phyloP scores from a whole-genome alignment of 345 rosid genomes.

The Lagerstroemia speciosa region DNA sequence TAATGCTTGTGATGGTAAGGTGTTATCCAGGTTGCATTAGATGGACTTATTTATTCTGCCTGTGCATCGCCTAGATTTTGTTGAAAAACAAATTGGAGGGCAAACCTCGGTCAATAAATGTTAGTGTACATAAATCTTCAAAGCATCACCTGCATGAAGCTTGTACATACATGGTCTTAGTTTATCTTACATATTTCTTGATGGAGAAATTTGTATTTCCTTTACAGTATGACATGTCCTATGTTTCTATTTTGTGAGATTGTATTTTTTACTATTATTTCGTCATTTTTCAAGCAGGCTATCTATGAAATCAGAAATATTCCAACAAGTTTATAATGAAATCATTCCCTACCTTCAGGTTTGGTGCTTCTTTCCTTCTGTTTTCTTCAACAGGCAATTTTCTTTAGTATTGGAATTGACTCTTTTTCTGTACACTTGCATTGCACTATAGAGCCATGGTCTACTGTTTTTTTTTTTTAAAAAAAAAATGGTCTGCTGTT shows the following conservation, averaged over 20 bases:
- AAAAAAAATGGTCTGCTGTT: not conserved
- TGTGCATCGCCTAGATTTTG: not conserved
- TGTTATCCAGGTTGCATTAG: not conserved
- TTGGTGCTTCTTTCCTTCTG: conserved; percentile 11
- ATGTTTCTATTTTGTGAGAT: not conserved
- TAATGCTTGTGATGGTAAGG: not conserved
- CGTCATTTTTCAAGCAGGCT: conserved; percentile 29
- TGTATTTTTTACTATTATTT: not conserved
- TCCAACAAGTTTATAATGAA: conserved; percentile 36
- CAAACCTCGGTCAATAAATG: not conserved
- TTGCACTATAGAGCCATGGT: no score
- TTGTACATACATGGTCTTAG: not conserved
- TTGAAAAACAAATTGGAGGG: not conserved
- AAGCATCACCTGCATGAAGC: not conserved
- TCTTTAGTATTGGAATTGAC: no score
- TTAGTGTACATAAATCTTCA: not conserved
- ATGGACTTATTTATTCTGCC: no score
- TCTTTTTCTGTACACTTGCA: not conserved
- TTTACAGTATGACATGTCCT: not conserved
- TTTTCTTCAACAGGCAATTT: not conserved
- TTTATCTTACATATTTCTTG: not conserved
- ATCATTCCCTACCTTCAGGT: conserved; percentile 62
- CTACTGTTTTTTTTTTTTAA: no score
- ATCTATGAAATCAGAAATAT: conserved; percentile 34
- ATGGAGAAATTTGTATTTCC: no score